phyloP scores from a whole-genome alignment of 2,329 filamentous ascomycete species.

The Diaporthe sp. region DNA sequence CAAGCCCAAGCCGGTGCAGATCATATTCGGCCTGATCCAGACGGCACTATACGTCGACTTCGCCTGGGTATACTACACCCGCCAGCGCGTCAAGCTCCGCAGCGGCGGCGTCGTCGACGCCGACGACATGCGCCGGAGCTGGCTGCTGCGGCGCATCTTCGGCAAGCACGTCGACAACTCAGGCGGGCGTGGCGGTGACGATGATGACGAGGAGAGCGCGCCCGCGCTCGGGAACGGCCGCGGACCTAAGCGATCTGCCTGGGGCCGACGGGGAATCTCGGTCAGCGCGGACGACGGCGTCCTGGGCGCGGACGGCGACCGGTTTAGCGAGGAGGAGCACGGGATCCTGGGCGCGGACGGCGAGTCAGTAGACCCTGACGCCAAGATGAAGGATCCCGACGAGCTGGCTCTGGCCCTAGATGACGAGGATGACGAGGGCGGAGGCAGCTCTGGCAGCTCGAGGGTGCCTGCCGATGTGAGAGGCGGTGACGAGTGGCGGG shows the following conservation, averaged over 20 bases:
- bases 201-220: constrained; percentile 71
- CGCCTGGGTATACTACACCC: constrained; percentile 95
- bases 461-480: constrained; percentile 55
- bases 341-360: constrained; percentile 51
- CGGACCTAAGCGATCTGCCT: constrained; percentile 60
- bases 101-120: constrained; percentile 89
- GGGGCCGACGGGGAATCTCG: constrained; percentile 75
- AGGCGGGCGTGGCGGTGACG: constrained; percentile 58
- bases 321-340: constrained; percentile 52
- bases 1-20: constrained; percentile 77
- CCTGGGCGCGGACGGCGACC: constrained; percentile 62
- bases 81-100: constrained; percentile 93
- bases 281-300: constrained; percentile 75
- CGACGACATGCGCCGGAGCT: constrained; percentile 87
- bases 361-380: constrained; percentile 66
- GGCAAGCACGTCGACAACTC: constrained; percentile 67
- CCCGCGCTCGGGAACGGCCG: constrained; percentile 57
- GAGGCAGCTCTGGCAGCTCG: constrained; percentile 40
- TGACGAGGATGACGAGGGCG: constrained; percentile 68
- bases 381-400: constrained; percentile 76
- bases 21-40: constrained; percentile 90
- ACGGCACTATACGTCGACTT: constrained; percentile 94
- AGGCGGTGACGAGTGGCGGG: constrained; percentile 61
- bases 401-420: constrained; percentile 72
- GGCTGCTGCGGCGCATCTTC: constrained; percentile 84